These are phyloP conservation scores for Fusarium verrucosum DNA, from an alignment of 2,329 filamentous ascomycete species.

Conservation along the genomic window DNA sequence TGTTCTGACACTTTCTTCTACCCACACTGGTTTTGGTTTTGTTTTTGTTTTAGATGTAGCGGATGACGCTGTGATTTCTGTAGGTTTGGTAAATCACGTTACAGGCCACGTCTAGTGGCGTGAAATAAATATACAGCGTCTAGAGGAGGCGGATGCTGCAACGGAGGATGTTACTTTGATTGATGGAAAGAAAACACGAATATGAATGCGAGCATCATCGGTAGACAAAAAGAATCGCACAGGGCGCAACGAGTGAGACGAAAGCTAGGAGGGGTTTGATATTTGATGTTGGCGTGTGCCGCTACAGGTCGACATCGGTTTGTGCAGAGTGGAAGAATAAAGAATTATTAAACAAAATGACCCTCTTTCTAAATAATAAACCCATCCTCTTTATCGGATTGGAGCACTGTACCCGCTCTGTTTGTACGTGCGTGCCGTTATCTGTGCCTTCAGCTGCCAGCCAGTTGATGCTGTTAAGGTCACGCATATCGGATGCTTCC, in stretches of 20 bases:
- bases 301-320: constrained; percentile 3
- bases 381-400: not conserved
- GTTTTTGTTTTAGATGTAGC: not conserved
- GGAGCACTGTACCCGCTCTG: not conserved
- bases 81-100: not conserved
- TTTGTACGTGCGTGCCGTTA: not conserved
- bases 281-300: not conserved
- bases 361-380: not conserved
- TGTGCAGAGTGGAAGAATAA: constrained; percentile 16
- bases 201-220: constrained; percentile 10
- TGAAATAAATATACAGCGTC: not conserved
- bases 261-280: not conserved
- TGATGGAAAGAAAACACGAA: constrained; percentile 12
- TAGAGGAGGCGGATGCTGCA: constrained; percentile 1
- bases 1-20: constrained; percentile 5
- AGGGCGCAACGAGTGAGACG: constrained; percentile 9
- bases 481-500: not conserved
- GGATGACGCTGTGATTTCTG: constrained; percentile 2
- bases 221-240: not conserved
- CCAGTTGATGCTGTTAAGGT: not conserved
- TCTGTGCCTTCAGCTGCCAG: constrained; percentile 1
- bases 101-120: not conserved
- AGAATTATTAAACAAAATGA: not conserved
- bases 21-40: not conserved
- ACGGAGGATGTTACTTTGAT: not conserved